Evolutionary conservation across 73 alveolate species (phyloP), one percentile per base, ranked within the genome.

Genomic region (Uronychia setigera): DNA sequence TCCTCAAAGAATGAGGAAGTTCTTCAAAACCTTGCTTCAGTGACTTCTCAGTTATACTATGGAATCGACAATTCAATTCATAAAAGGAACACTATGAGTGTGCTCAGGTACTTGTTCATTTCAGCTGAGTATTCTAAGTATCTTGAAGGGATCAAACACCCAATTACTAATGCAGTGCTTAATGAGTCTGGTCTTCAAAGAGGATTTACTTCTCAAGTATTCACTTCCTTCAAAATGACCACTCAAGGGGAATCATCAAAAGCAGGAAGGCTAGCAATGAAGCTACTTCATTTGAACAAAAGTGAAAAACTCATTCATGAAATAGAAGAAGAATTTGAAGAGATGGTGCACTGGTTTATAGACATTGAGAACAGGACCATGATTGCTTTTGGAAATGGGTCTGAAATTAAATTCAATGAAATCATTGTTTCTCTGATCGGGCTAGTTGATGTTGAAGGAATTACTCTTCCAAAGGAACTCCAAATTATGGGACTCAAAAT

Each of bases 401-500:
- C 30, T 27, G 31, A 76, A 5, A 29, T 77, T n/a, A 11, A 77
- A 1, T 77, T 77, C 31, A 26, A 26, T 29, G 90, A 83, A 13
- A 35, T 74, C 13, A 57, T 83, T 35, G 14, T 26, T 29, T 35
- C 76, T n/a, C 74, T 83, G 58, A 46, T 35, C 29, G 34, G 33
- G 27, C 28, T 83, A 27, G 75, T 83, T 1, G 85, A 83, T 31
- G 46, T 35, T 29, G 80, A 14, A 0, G 60, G 59, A 26, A 83
- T 31, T 0, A 35, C 35, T 19, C 79, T 90, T 11, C 67, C 80
- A 9, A 59, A 46, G 32, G 91, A 90, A 11, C 75, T 85, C 33
- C 89, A 85, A 14, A 75, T 90, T 1, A 80, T 82, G 0, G 95
- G 95, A 1, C 80, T 90, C 35, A 85, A 88, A 59, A 78, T 90